Conservation (phyloP, 2,329 filamentous ascomycete genomes). For the Cladosporium phlei region DNA sequence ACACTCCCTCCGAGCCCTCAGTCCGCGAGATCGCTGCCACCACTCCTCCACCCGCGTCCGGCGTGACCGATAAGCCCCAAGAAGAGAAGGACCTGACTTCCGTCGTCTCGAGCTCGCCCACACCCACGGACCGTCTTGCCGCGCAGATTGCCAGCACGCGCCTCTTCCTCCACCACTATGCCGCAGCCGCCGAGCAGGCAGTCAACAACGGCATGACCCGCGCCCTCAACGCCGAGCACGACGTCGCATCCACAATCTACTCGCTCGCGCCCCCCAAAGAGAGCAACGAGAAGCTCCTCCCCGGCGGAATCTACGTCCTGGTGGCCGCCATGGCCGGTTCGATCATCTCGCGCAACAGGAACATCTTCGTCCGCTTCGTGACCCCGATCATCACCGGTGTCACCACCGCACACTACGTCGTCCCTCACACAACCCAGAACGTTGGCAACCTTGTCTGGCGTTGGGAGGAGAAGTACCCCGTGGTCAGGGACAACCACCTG, state of each 20-base stretch:
- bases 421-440: conserved; percentile 88
- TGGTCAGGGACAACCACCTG: conserved; percentile 74
- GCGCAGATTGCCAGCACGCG: conserved; percentile 74
- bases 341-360: conserved; percentile 84
- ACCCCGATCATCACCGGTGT: conserved; percentile 76
- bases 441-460: conserved; percentile 80
- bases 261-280: conserved; percentile 81
- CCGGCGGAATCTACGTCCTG: conserved; percentile 84
- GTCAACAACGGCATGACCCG: conserved; percentile 78
- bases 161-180: conserved; percentile 72
- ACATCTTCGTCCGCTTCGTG: conserved; percentile 71
- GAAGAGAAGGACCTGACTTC: conserved; percentile 23
- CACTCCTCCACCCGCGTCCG: conserved; percentile 34
- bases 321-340: conserved; percentile 92
- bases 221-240: conserved; percentile 79
- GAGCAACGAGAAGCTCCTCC: conserved; percentile 82
- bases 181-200: conserved; percentile 69
- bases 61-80: conserved; percentile 30
- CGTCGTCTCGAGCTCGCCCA: conserved; percentile 47
- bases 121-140: conserved; percentile 85
- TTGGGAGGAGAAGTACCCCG: conserved; percentile 87
- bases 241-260: conserved; percentile 83
- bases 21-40: conserved; percentile 36
- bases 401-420: conserved; percentile 73
- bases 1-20: conserved; percentile 48